A percentile compares a stretch with the other conserved stretches of the same genome.
Conservation (phyloP, 2,329 filamentous ascomycete genomes). For the Zymoseptoria brevis region DNA sequence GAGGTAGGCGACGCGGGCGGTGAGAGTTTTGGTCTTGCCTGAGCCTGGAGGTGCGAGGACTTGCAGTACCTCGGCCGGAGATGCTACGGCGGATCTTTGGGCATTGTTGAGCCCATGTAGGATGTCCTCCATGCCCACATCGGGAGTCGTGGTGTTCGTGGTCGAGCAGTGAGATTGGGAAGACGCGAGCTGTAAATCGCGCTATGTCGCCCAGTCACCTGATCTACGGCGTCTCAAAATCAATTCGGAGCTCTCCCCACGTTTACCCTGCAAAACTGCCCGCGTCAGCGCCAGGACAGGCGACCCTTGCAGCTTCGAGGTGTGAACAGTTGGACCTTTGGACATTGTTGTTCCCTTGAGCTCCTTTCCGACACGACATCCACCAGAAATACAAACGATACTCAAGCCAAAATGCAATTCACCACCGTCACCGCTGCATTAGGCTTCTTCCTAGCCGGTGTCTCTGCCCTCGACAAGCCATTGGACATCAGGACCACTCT, state of each 20-base stretch:
- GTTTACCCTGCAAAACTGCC: too few relatives aligned
- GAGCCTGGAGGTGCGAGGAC: conserved; percentile 58
- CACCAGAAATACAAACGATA: not conserved
- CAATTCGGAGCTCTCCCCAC: not conserved
- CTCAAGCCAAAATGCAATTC: conserved; percentile 36
- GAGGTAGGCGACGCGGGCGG: conserved; percentile 83
- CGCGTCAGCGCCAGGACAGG: not conserved
- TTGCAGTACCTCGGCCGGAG: conserved; percentile 51
- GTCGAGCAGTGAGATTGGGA: not conserved
- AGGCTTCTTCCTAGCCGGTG: conserved; percentile 43
- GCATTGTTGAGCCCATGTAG: conserved; percentile 57
- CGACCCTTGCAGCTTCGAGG: not conserved
- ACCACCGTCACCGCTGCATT: conserved; percentile 35
- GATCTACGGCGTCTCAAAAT: not conserved
- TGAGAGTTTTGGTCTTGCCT: conserved; percentile 84
- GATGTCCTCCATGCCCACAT: conserved; percentile 43
- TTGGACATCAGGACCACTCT: conserved; percentile 72
- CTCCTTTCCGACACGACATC: not conserved
- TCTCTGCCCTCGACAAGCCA: conserved; percentile 40
- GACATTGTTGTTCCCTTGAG: not conserved
- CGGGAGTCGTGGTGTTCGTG: not conserved
- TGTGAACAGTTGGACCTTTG: not conserved
- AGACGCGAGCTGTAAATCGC: not conserved
- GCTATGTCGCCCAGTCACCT: not conserved
- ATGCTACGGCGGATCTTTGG: conserved; percentile 58